These are phyloP conservation scores for Sporothrix pallida DNA, from an alignment of 2,329 filamentous ascomycete species.

Conservation along the genomic window DNA sequence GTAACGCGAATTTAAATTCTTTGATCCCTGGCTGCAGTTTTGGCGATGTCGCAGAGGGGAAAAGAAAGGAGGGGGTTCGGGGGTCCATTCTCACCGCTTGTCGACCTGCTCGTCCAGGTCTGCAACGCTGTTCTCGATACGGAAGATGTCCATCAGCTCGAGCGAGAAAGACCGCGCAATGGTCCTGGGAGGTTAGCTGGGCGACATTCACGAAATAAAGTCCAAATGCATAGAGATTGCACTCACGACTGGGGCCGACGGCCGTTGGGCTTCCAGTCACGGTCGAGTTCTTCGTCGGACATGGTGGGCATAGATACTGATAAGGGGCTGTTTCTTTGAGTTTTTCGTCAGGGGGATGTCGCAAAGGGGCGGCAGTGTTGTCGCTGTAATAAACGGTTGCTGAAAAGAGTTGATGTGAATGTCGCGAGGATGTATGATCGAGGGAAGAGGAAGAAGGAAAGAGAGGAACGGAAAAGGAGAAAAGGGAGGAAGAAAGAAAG, in stretches of 20 bases:
- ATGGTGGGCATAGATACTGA: conserved; percentile 33
- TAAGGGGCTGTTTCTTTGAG: conserved; percentile 9
- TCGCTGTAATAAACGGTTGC: neutral
- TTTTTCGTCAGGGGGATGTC: neutral
- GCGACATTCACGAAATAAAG: neutral
- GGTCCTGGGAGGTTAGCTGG: conserved; percentile 61
- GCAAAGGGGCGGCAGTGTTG: neutral
- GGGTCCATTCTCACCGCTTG: conserved; percentile 69
- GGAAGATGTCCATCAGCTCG: conserved; percentile 87
- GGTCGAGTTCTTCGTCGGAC: conserved; percentile 73
- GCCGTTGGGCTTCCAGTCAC: conserved; percentile 79
- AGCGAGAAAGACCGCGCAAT: conserved; percentile 86
- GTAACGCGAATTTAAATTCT: no score
- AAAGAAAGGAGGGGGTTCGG: neutral
- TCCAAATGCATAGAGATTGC: neutral
- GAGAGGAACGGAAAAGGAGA: neutral
- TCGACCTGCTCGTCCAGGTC: conserved; percentile 76
- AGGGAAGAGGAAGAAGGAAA: neutral
- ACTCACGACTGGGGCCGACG: conserved; percentile 84
- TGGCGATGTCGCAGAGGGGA: conserved; percentile 11
- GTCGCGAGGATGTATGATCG: neutral
- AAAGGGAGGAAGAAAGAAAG: neutral
- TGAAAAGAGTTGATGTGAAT: neutral
- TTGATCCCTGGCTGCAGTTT: neutral
- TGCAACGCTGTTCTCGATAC: conserved; percentile 78